phyloP scores from a whole-genome alignment of 1,284 basidiomycete species.

The Heterobasidion annosum region DNA sequence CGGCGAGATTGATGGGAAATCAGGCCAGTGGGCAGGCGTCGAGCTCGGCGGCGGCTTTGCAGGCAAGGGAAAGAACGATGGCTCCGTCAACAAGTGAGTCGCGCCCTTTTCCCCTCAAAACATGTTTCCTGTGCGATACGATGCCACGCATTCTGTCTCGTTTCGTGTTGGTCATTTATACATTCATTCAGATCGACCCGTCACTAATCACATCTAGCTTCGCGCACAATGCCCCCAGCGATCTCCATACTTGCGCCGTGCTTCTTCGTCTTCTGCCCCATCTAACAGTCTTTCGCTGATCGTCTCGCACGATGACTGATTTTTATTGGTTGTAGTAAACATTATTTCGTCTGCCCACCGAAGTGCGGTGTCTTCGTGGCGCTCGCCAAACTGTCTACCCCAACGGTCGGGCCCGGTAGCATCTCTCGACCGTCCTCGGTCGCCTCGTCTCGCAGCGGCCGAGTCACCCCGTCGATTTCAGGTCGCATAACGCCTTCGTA shows the following conservation, averaged over 20 bases:
- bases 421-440: constrained; percentile 69
- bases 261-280: too few species aligned
- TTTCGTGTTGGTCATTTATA: too few species aligned
- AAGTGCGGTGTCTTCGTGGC: constrained; percentile 90
- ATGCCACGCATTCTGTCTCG: too few species aligned
- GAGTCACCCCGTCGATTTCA: constrained; percentile 38
- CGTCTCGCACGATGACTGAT: not conserved
- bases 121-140: not conserved
- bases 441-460: constrained; percentile 61
- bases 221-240: too few species aligned
- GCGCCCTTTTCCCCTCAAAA: constrained; percentile 2
- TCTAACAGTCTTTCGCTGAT: too few species aligned
- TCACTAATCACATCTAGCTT: too few species aligned
- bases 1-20: constrained; percentile 80
- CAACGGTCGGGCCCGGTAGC: constrained; percentile 51
- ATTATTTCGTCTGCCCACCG: constrained; percentile 83
- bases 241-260: too few species aligned
- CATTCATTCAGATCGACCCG: too few species aligned
- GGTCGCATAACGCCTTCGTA: constrained; percentile 36
- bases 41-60: constrained; percentile 78
- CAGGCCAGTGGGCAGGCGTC: constrained; percentile 85
- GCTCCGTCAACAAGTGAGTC: constrained; percentile 79
- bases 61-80: constrained; percentile 97
- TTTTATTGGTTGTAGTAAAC: constrained; percentile 36
- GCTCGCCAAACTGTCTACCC: constrained; percentile 68